A percentile compares a stretch with the other conserved stretches of the same genome.
phyloP scores from a whole-genome alignment of 768 basidiomycete genomes.

The Hypsizygus marmoreus region DNA sequence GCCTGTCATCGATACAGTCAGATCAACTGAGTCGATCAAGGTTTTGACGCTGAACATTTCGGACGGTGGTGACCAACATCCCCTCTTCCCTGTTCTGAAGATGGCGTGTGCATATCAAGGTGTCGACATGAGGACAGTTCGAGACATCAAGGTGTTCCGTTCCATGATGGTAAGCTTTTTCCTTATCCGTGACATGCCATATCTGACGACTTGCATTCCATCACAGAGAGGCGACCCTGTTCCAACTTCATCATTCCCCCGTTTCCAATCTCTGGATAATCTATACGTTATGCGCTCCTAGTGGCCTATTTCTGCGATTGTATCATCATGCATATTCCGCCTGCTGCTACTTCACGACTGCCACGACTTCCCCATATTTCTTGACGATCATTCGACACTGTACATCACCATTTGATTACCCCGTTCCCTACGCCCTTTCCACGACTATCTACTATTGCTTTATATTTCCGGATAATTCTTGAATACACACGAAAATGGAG shows the following conservation, averaged over 20 bases:
- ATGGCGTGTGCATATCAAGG: conserved; percentile 67
- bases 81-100: conserved; percentile 54
- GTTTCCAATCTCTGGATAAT: conserved; percentile 20
- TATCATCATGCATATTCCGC: conserved; percentile 5
- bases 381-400: conserved; percentile 11
- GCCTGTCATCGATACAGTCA: conserved; percentile 57
- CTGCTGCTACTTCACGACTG: too few relatives aligned
- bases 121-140: conserved; percentile 52
- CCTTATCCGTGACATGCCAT: conserved; percentile 9
- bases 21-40: conserved; percentile 42
- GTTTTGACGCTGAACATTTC: conserved; percentile 57
- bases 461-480: too few relatives aligned
- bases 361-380: conserved; percentile 3
- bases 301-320: conserved; percentile 7
- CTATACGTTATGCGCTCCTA: conserved; percentile 17
- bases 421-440: background rate
- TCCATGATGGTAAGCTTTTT: conserved; percentile 44
- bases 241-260: conserved; percentile 15
- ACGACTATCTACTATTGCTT: background rate
- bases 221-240: conserved; percentile 22
- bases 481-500: too few relatives aligned
- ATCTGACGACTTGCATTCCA: background rate
- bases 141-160: conserved; percentile 56
- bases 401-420: conserved; percentile 3
- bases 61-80: conserved; percentile 50